A percentile compares a stretch with the other conserved stretches of the same genome.
These are phyloP conservation scores for Chrysoporthe puriensis DNA, from an alignment of 2,329 filamentous ascomycete species.

Conservation along the genomic window DNA sequence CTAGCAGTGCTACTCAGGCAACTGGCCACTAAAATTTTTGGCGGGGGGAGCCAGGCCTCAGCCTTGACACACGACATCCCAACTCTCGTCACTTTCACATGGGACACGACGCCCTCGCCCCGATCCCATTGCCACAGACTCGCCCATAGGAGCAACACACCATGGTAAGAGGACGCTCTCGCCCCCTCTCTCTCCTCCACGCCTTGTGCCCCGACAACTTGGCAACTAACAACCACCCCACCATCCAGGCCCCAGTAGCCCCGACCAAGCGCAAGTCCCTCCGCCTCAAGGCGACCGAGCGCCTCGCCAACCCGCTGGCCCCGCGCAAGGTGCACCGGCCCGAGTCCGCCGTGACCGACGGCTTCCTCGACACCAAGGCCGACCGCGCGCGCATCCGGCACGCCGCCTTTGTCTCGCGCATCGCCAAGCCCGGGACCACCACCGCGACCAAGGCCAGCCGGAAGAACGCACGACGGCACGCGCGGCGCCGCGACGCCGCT, in stretches of 20 bases:
- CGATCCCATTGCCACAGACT: neutral
- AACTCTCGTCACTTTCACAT: neutral
- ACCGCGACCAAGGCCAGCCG: conserved; percentile 36
- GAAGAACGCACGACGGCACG: conserved; percentile 44
- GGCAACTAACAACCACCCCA: conserved; percentile 18
- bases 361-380: conserved; percentile 74
- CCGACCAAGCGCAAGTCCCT: conserved; percentile 60
- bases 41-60: neutral
- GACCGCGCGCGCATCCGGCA: conserved; percentile 85
- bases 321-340: conserved; percentile 57
- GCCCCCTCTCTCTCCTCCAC: conserved; percentile 33
- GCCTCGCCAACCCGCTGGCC: conserved; percentile 54
- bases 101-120: too few species aligned
- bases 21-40: neutral
- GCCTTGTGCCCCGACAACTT: neutral
- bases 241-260: conserved; percentile 36
- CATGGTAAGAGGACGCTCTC: conserved; percentile 3
- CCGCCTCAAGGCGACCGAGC: conserved; percentile 58
- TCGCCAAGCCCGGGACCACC: conserved; percentile 58
- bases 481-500: conserved; percentile 60
- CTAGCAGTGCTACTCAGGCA: neutral
- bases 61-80: neutral
- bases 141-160: neutral
- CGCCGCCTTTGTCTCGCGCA: conserved; percentile 75
- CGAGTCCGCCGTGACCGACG: conserved; percentile 54